These are phyloP conservation scores for Recurvomyces mirabilis DNA, from an alignment of 495 filamentous ascomycete species.

Conservation along the genomic window DNA sequence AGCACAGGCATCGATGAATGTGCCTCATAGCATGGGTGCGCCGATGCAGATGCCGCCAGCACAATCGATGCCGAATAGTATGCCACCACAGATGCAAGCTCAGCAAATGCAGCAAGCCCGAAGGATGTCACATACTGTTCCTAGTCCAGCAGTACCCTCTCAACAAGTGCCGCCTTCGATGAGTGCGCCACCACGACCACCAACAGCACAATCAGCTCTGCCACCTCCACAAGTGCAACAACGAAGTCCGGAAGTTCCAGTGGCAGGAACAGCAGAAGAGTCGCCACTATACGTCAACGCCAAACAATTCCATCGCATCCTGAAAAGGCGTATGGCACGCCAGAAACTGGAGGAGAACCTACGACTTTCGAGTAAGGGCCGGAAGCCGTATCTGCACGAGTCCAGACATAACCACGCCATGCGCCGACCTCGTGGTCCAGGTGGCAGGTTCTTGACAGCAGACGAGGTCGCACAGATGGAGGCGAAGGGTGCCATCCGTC, in stretches of 20 bases:
- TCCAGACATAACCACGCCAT: conserved; percentile 99
- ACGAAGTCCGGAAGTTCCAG: conserved; percentile 70
- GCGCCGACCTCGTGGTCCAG: conserved; percentile 89
- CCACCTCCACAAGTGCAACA: conserved; percentile 46
- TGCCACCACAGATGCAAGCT: conserved; percentile 21
- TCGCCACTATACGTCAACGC: conserved; percentile 96
- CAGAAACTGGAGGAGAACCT: conserved; percentile 88
- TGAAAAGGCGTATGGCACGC: conserved; percentile 84
- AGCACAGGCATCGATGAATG: conserved; percentile 23
- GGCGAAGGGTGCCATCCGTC: conserved; percentile 37
- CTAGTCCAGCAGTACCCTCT: conserved; percentile 47
- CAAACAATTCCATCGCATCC: conserved; percentile 94
- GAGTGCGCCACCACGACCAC: conserved; percentile 27
- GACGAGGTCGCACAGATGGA: conserved; percentile 94
- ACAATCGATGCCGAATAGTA: conserved; percentile 16
- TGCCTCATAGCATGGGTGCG: neutral
- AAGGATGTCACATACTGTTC: conserved; percentile 50
- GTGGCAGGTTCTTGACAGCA: conserved; percentile 93
- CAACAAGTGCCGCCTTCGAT: conserved; percentile 34
- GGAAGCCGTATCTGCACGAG: conserved; percentile 96
- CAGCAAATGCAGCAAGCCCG: conserved; percentile 33
- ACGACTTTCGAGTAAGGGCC: conserved; percentile 82
- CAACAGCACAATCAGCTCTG: conserved; percentile 21
- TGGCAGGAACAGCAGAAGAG: conserved; percentile 64
- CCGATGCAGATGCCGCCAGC: conserved; percentile 11